Evolutionary conservation across 192 early-diverging fungal species (phyloP), one percentile per base, ranked within the genome.

Genomic region (Dimargaris xerosporica): DNA sequence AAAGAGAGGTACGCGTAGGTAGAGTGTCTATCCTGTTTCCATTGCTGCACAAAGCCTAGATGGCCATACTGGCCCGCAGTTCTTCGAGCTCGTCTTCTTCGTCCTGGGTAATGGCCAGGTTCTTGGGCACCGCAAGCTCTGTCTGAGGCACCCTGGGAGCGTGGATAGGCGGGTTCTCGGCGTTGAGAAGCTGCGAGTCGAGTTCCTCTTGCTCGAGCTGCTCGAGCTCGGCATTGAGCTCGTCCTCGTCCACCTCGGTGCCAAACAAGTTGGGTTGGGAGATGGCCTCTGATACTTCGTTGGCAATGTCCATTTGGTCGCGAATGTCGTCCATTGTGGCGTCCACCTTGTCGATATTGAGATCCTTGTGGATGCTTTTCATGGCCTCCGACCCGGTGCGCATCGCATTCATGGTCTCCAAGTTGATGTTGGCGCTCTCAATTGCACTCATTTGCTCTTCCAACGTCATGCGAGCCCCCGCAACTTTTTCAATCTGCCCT

Each of bases 381-480:
- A 99, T 90, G 26, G 94, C 94, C 43, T 87, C 84, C 23, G 91
- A 88, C 67, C 89, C 96, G 30, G 81, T 79, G 67, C 86, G 78
- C 93, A 99, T 92, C 10, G 94, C 91, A 66, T 90, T 85, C 84
- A 99, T 92, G 0, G 89, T 89, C 67, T 95, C 91, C 46, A 94
- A 65, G 70, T 99, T 96, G 54, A 97, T 84, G 69, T 95, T 97
- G 48, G 94, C 91, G 55, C 81, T 89, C 68, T 99, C 96, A 61
- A 99, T 95, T 5, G 91, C 84, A 88, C 93, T 91, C 30, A 87
- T 85, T 71, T 97, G 96, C 16, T 85, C 82, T 64, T 99, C 96
- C 50, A 99, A 82, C 45, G 91, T 93, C 83, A 94, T 79, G 29
- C 88, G 78, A 19, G 91, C 81, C 9, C 90, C 91, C 55, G 79